These are phyloP conservation scores for Schizopora paradoxa DNA, from an alignment of 1,284 basidiomycete genomes.

Conservation along the genomic window DNA sequence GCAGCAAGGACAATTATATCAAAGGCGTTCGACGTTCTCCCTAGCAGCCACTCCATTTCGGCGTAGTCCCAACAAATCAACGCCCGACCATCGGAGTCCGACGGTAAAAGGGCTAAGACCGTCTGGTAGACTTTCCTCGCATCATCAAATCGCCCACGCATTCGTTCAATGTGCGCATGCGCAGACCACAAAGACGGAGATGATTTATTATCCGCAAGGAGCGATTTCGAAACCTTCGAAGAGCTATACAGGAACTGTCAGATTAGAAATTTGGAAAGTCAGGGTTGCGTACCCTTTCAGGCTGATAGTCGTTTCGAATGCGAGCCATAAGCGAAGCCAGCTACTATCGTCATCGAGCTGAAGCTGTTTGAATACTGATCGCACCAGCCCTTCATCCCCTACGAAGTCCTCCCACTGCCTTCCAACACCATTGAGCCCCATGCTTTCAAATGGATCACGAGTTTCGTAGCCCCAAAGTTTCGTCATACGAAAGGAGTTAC, in stretches of 20 bases:
- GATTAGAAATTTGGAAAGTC: conserved; percentile 11
- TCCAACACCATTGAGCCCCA: conserved; percentile 28
- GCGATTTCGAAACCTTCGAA: conserved; percentile 63
- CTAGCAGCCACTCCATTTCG: conserved; percentile 81
- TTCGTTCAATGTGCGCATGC: conserved; percentile 76
- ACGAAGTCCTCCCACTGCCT: conserved; percentile 45
- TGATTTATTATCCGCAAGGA: conserved; percentile 59
- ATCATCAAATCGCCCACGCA: conserved; percentile 64
- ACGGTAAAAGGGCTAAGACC: conserved; percentile 40
- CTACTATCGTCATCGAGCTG: conserved; percentile 42
- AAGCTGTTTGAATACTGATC: conserved; percentile 56
- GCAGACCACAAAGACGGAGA: conserved; percentile 75
- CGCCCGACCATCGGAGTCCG: conserved; percentile 33
- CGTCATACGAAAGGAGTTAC: conserved; percentile 58
- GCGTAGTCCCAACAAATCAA: conserved; percentile 85
- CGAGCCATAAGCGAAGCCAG: conserved; percentile 60
- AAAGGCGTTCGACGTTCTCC: conserved; percentile 43
- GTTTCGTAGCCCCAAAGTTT: conserved; percentile 56
- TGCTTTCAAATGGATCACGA: conserved; percentile 48
- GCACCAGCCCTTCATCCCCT: conserved; percentile 41
- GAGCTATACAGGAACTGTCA: conserved; percentile 43
- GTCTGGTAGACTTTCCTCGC: conserved; percentile 81
- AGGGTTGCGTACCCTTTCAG: conserved; percentile 47
- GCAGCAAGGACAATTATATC: conserved; percentile 50
- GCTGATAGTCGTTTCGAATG: conserved; percentile 58